Base-by-base conservation (phyloP, 1,284 basidiomycete genomes). In the Lentinus polychrous region DNA sequence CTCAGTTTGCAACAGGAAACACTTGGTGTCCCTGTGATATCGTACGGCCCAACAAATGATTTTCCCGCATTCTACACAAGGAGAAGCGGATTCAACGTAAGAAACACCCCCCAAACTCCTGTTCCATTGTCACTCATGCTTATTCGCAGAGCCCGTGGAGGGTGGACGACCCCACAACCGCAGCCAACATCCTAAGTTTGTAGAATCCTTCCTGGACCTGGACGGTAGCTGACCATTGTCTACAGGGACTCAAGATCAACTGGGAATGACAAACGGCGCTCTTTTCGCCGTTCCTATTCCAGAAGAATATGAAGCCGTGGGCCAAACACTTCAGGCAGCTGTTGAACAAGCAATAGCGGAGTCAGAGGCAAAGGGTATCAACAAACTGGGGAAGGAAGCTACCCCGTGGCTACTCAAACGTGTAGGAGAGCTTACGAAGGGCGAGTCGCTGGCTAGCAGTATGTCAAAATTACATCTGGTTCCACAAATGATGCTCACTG, bases 21-120 rank as follows among this genome's bases (percentile, higher is more conserved):
- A 0, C 80, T 94, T 43, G 96, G 96, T 5, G 93, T 99, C 3
- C 91, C 92, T 1, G 94, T 97, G 0, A 67, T 94, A 2, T 81
- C 91, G 0, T 95, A 91, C 60, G 81, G 82, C 6, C 65, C 78
- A 32, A 80, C 79, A 1, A 73, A 77, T 17, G 86, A 93, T 55
- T 99, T 99, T 59, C 95, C 96, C 2, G 94, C 94, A 0, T 99
- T 99, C 70, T 99, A 95, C 65, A 81, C 83, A 14, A 83, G 89
- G 10, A 71, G 71, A 45, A 94, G 91, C 54, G 94, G 94, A 0
- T 84, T 85, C 61, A 73, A 87, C 70, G 94, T 91, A 53, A 52
- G 60, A 53, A 5, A 43, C 31, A 17, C 18, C 36, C 8, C 1
- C 39, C 10, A 4, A 33, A 20, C 18, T 12, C 12, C 15, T 18